Evolutionary conservation across 1,284 basidiomycete species (phyloP).

Genomic region (Salmacisia buchloeana): DNA sequence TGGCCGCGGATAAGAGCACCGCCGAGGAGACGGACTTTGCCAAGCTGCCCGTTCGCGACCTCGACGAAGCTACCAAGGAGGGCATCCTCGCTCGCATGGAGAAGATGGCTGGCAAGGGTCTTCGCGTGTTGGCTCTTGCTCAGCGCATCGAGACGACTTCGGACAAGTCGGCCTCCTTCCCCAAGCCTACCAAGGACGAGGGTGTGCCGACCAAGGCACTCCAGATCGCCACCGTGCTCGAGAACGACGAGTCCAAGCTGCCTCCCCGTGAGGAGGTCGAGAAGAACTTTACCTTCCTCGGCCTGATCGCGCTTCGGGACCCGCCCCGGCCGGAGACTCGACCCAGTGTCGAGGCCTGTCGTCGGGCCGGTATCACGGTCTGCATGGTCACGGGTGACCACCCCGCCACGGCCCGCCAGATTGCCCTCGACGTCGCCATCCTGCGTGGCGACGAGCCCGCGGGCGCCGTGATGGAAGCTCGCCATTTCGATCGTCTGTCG

Average conservation of each 20-base stretch:
- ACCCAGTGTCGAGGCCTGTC: slow-evolving; percentile 38
- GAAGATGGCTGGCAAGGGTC: slow-evolving; percentile 37
- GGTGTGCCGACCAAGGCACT: slow-evolving; percentile 16
- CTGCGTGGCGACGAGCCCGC: slow-evolving; percentile 21
- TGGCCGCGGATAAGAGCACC: not conserved
- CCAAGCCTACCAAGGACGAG: slow-evolving; percentile 23
- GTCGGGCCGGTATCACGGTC: slow-evolving; percentile 37
- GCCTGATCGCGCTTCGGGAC: slow-evolving; percentile 43
- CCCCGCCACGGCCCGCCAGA: slow-evolving; percentile 36
- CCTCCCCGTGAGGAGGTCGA: slow-evolving; percentile 31
- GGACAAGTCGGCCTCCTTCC: not conserved
- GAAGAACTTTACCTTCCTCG: slow-evolving; percentile 34
- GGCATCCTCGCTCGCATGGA: slow-evolving; percentile 43
- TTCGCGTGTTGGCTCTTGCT: slow-evolving; percentile 46
- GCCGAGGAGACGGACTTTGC: not conserved
- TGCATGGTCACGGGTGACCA: slow-evolving; percentile 46
- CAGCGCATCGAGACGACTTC: slow-evolving; percentile 23
- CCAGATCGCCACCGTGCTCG: slow-evolving; percentile 8
- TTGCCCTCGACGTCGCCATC: slow-evolving; percentile 38
- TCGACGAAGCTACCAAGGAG: slow-evolving; percentile 30
- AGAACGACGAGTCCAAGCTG: slow-evolving; percentile 21
- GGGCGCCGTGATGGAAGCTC: slow-evolving; percentile 33
- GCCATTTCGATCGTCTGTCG: slow-evolving; percentile 33
- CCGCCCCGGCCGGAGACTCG: slow-evolving; percentile 41
- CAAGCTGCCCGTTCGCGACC: not conserved